Evolutionary conservation across 352 stramenopile species (phyloP).

Genomic region (Phytophthora ohioensis): DNA sequence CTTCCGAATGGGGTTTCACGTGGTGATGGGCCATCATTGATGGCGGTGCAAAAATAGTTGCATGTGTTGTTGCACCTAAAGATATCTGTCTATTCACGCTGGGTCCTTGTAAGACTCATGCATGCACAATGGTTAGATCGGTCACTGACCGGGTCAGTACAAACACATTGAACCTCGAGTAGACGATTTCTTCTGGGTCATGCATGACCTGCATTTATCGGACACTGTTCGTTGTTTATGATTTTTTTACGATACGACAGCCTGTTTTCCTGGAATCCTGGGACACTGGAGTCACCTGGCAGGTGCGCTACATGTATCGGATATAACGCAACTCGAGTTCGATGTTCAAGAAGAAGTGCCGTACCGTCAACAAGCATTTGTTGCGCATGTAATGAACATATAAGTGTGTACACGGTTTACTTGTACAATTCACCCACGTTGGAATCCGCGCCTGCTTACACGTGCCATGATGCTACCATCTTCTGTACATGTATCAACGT

Average conservation of each 20-base stretch:
- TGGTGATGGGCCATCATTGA: background rate
- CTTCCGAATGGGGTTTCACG: conserved; percentile 17
- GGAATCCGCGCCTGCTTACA: background rate
- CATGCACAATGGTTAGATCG: too few relatives aligned
- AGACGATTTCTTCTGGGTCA: too few relatives aligned
- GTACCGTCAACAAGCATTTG: background rate
- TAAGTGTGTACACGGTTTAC: background rate
- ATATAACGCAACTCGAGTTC: background rate
- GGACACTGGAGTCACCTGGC: background rate
- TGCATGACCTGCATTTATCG: too few relatives aligned
- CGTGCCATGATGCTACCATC: background rate
- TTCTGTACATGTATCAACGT: too few relatives aligned
- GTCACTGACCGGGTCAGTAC: too few relatives aligned
- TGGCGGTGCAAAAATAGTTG: conserved; percentile 11
- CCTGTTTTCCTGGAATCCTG: background rate
- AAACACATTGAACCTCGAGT: too few relatives aligned
- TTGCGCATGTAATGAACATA: too few relatives aligned
- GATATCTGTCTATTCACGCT: background rate
- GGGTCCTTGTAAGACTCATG: too few relatives aligned
- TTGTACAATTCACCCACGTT: background rate
- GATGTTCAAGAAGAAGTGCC: conserved; percentile 4
- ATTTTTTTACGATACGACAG: background rate
- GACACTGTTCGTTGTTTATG: background rate
- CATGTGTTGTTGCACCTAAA: background rate
- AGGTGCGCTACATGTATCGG: conserved; percentile 1